Base-by-base conservation (phyloP, 805 yeast species). In the Candida quercuum region DNA sequence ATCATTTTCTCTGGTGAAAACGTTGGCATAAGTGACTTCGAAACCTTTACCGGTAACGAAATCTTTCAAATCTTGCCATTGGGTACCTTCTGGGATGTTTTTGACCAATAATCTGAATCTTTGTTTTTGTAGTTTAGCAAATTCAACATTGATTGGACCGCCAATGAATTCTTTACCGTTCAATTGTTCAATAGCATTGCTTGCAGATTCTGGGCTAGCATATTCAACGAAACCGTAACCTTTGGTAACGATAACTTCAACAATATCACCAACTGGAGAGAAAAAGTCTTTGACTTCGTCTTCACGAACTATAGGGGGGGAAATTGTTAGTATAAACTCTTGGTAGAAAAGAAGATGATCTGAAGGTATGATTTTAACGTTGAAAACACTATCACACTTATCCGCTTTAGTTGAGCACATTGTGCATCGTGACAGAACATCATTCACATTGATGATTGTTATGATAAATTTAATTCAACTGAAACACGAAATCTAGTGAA, bases 191-290 rank as follows among this genome's bases (percentile, higher is more conserved):
- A 91, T 71, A n/a, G 95, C 96, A 56, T 68, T 64, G 52, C 72
- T 62, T 45, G 91, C 96, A 40, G 74, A 69, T 34, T 80, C 93
- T 41, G 79, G 72, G 41, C 70, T 74, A 58, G 78, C 87, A 54
- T 78, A 93, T 60, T 89, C 95, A 42, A 91, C 84, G 59, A 86
- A 89, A 19, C 94, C 97, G 56, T 79, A 85, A 30, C 96, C 96
- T 52, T 83, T 81, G 72, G 81, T 71, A 49, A 83, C 63, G 57
- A 78, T 78, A 37, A 81, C 76, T 54, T 81, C 87, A 44, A 71
- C 67, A 51, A 84, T 64, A 34, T 82, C 74, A 49, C 91, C 94
- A 43, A 71, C 71, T 39, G 76, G 72, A 16, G 77, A 59, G 56
- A 84, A 83, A 56, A 78, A 78, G 41, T 76, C 86, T 63, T 80